Base-by-base conservation (phyloP, 164 flowering plant genomes). In the Litsea cubeba region DNA sequence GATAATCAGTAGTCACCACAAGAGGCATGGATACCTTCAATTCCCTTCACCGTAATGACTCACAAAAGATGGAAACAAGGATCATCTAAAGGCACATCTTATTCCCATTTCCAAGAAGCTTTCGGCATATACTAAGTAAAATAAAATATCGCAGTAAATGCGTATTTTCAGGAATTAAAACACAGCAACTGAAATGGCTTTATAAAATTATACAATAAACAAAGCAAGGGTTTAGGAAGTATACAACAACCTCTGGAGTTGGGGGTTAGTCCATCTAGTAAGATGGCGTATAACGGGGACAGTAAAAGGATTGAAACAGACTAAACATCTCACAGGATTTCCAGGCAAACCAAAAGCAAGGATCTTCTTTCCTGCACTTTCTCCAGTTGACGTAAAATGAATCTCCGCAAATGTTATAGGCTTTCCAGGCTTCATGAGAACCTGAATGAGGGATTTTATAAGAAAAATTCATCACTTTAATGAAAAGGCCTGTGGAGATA, bases 291-390 rank as follows among this genome's bases (percentile, higher is more conserved):
- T 91, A 70, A 96, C 72, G 10, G 96, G 99, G 74, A 90, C 88
- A 62, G 88, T 90, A 77, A 90, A 88, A 62, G 90, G 88, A 83
- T 95, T 82, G 80, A 91, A 95, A 83, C 97, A 90, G 72, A 95
- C 99, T 74, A 91, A 60, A 83, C 92, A 85, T 92, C 98, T 88
- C 74, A 91, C 98, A 54, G 99, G 99, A 81, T 95, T 95, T 81
- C 99, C 99, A 74, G 99, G 99, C 70, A 95, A 84, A 26, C 98
- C 99, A 86, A 93, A 95, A 58, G 93, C 96, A 83, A 95, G 89
- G 74, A 91, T 81, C 76, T 88, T 88, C 60, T 81, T 83, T n/a
- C 32, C 72, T 46, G 24, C 23, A 70, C 54, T 75, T 70, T 74
- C 79, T 15, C 81, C 84, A 57, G 74, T 62, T 65, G 83, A 74